These are phyloP conservation scores for Spongiforma sp. DNA, from an alignment of 1,284 basidiomycete species.

Conservation along the genomic window DNA sequence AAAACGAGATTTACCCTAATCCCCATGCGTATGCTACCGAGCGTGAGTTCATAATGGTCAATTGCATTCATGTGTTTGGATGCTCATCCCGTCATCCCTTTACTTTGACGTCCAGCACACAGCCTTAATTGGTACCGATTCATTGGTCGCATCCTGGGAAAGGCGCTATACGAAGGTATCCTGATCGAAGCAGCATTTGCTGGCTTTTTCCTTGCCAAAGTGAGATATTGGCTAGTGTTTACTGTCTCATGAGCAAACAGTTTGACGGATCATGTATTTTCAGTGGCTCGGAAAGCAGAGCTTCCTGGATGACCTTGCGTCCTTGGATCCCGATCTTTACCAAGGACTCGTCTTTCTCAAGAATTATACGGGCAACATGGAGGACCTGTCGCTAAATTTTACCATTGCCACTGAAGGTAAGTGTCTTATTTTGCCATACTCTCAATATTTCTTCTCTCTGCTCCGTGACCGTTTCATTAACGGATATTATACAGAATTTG, in stretches of 20 bases:
- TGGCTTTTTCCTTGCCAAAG: conserved; percentile 93
- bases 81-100: conserved; percentile 6
- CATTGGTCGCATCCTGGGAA: conserved; percentile 92
- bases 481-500: conserved; percentile 74
- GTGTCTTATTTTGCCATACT: neutral
- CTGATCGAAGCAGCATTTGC: conserved; percentile 97
- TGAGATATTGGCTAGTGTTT: conserved; percentile 34
- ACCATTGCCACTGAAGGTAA: conserved; percentile 86
- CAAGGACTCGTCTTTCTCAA: conserved; percentile 93
- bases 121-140: conserved; percentile 95
- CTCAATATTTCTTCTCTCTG: no score
- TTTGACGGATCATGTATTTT: conserved; percentile 8
- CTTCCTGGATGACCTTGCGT: conserved; percentile 89
- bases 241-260: neutral
- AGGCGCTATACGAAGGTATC: conserved; percentile 97
- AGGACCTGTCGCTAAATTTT: conserved; percentile 94
- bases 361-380: conserved; percentile 87
- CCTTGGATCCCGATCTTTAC: conserved; percentile 93
- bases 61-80: conserved; percentile 3
- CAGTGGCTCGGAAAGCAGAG: conserved; percentile 91
- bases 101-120: conserved; percentile 54
- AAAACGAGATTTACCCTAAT: conserved; percentile 95
- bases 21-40: conserved; percentile 90
- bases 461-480: neutral
- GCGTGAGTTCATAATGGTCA: conserved; percentile 48